Base-by-base conservation (phyloP, 176 grass and related monocot genomes). In the Alopecurus myosuroides region DNA sequence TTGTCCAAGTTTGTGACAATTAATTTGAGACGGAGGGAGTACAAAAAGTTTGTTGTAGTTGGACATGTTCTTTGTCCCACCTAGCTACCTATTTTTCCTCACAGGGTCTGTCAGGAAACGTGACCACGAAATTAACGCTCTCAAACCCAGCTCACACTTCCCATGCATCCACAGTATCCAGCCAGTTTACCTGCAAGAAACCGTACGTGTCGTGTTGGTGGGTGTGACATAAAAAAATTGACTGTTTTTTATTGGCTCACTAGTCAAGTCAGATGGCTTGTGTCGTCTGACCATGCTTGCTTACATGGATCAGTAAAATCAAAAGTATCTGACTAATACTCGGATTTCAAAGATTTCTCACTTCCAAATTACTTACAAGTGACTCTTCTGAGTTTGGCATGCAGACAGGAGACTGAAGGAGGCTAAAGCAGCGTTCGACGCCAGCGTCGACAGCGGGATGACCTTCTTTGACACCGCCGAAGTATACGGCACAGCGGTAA, bases 391-490 rank as follows among this genome's bases (percentile, higher is more conserved):
- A 45, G 22, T 67, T 66, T 70, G 40, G 2, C 26, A 49, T 49
- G 70, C 86, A 98, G 96, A 94, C 34, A 90, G 93, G 88, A 94
- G 85, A 76, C n/a, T 94, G 62, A 95, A 92, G 80, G 93, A 85
- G 28, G 95, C 95, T 12, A 91, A 92, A 65, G 93, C 68, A 29
- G 96, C 96, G 28, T 98, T 98, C 11, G 81, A 95, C 77, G 82
- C 80, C 15, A 98, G 96, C 77, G 91, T 98, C 77, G 85, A 98
- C 49, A 81, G 22, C 23, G 96, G 96, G 30, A 93, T 98, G 86
- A 95, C 92, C 18, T 98, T 95, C 85, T 93, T 98, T 30, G 93
- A 94, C 80, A 98, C 91, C 12, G 96, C 96, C 18, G 96, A 98
- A 86, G 95, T 98, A 9, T 95, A 95, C 75, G 95, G 95, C 29